Base-by-base conservation (phyloP, 345 rosid genomes). In the Xanthoceras sorbifolium region DNA sequence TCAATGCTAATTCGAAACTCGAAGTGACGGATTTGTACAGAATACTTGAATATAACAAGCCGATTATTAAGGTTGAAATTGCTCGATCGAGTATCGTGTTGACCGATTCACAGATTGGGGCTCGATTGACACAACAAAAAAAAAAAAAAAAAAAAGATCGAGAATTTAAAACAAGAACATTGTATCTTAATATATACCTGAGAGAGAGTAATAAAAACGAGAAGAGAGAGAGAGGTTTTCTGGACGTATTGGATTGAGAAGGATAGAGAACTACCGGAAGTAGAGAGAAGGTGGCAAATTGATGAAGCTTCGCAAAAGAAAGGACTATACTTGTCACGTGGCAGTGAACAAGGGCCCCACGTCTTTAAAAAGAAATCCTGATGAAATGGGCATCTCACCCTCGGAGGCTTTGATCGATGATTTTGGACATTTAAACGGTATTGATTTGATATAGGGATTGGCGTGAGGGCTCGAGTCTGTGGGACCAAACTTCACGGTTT, bases 281-380 rank as follows among this genome's bases (percentile, higher is more conserved):
- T 11, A 17, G 65, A 38, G 72, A 34, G 59, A 15, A 65, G 17
- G 65, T 8, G 20, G 14, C 48, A 63, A 64, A 9, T 0, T 14
- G 42, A 28, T 28, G 76, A 73, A 62, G 54, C 55, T 73, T 61
- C 28, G 59, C 42, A 20, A 28, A 61, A 10, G 40, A 20, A 32
- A 17, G 42, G 60, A 10, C 10, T 28, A 59, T 15, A 40, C 7
- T 71, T 26, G 67, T 42, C 59, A 5, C 42, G 57, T 61, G 67
- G 76, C 68, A n/a, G 2, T 9, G 10, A 42, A 8, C 42, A 67
- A 26, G 40, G 20, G 65, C 69, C 67, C 71, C 78, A 68, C 78
- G 76, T 68, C 71, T 61, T n/a, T 31, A 62, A 20, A 11, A 3
- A 40, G 22, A 10, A 26, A 20, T 11, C 40, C 76, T 26, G 40